Evolutionary conservation across 805 yeast species (phyloP), one percentile per base, ranked within the genome.

Genomic region (Starmerella stigmatis): DNA sequence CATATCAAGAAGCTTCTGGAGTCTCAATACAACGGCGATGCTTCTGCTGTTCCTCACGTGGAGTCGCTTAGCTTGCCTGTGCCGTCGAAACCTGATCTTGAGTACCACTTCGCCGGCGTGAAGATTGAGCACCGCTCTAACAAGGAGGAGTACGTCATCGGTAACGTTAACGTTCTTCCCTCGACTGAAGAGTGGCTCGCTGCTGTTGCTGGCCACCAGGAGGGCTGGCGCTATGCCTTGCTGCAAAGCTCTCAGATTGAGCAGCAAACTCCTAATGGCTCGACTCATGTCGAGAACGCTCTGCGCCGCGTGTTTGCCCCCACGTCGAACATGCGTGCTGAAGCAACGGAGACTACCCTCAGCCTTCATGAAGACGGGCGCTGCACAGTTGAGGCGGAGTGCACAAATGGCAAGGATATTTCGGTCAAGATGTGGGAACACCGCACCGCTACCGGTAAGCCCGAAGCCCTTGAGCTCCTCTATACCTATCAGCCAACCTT

Each of bases 161-260:
- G 67, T 39, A 32, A 45, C 12, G 43, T 27, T 26, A 38, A 39
- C 38, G 40, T 47, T 16, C 43, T 65, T 22, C 71, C 71, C 13
- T 59, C 69, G 27, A 56, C 57, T 20, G 70, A 70, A 15, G 68
- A 68, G 44, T 92, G 98, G 98, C 76, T 83, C 60, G 68, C 76
- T 44, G 68, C 79, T 48, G 71, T 92, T 56, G 95, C 95, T 46
- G 97, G 97, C 52, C 61, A 73, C 43, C 61, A 71, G 49, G 75
- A 76, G 59, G 76, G 75, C 64, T 92, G 99, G 99, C 78, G 94
- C 68, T 82, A 81, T 57, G 96, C 97, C 26, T 78, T 92, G 65
- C 70, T 92, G 53, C 70, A 88, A 20, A 73, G 89, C 54, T 72
- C 76, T 45, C 78, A 84, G 63, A 71, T 85, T 60, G 92, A 86